These are phyloP conservation scores for Beauveria scarabaeidicola DNA, from an alignment of 2,329 filamentous ascomycete genomes.

Conservation along the genomic window DNA sequence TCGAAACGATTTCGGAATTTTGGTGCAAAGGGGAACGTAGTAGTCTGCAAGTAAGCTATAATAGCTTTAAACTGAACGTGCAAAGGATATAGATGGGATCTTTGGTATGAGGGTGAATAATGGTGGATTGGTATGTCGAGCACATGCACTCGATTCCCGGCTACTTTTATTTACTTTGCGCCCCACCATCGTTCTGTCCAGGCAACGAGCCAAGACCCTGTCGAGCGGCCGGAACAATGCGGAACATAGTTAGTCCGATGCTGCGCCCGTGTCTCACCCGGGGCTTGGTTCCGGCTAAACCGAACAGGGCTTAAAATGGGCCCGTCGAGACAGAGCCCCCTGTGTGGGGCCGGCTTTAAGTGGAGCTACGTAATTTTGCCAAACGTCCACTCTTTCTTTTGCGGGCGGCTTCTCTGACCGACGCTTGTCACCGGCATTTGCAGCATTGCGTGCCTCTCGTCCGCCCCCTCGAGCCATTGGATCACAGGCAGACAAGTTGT, in stretches of 20 bases:
- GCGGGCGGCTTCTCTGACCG: neutral
- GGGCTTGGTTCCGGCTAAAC: constrained; percentile 3
- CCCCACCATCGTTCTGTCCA: constrained; percentile 26
- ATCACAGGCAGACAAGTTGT: neutral
- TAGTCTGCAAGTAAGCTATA: constrained; percentile 17
- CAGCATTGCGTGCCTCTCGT: constrained; percentile 1
- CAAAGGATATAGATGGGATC: constrained; percentile 10
- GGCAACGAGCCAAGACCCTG: constrained; percentile 23
- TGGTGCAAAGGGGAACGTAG: constrained; percentile 17
- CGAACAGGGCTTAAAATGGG: neutral
- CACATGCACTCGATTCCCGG: constrained; percentile 14
- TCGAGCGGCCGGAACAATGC: constrained; percentile 12
- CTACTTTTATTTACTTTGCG: constrained; percentile 38
- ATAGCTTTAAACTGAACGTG: constrained; percentile 17
- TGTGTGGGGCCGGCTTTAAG: neutral
- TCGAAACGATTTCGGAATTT: constrained; percentile 19
- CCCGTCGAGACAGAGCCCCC: neutral
- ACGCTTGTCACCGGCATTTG: neutral
- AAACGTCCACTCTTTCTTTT: neutral
- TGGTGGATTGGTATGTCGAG: constrained; percentile 18
- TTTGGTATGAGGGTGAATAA: constrained; percentile 17
- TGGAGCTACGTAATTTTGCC: constrained; percentile 5
- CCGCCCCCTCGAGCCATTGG: neutral
- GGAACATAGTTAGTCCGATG: constrained; percentile 11
- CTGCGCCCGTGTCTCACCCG: neutral